Conservation (phyloP, 2,329 filamentous ascomycete genomes). For the Fusarium bactridioides region DNA sequence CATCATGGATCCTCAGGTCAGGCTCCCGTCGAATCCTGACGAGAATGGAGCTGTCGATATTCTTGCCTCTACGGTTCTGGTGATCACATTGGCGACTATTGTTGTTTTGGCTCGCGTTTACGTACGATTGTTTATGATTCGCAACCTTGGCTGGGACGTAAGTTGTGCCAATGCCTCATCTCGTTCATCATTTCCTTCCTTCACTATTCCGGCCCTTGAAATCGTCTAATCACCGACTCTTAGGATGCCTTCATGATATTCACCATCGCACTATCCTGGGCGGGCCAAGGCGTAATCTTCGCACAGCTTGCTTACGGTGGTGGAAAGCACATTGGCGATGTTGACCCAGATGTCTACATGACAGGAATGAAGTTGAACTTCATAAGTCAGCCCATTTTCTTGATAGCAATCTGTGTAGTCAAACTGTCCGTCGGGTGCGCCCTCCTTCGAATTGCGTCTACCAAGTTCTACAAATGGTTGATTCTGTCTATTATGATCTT, state of each 20-base stretch:
- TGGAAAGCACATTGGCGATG: slow-evolving; percentile 55
- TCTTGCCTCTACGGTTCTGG: slow-evolving; percentile 50
- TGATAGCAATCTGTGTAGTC: slow-evolving; percentile 51
- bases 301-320: slow-evolving; percentile 52
- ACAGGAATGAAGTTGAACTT: slow-evolving; percentile 54
- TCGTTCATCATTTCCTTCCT: background rate
- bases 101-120: slow-evolving; percentile 53
- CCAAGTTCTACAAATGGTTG: slow-evolving; percentile 46
- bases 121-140: slow-evolving; percentile 56
- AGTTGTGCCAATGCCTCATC: slow-evolving; percentile 1
- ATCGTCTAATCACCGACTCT: background rate
- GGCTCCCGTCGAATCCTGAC: slow-evolving; percentile 42
- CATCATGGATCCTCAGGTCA: slow-evolving; percentile 30
- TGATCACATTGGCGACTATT: slow-evolving; percentile 49
- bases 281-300: slow-evolving; percentile 51
- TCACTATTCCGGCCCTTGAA: background rate
- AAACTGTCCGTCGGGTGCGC: slow-evolving; percentile 54
- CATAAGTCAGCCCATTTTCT: slow-evolving; percentile 53
- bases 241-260: slow-evolving; percentile 45
- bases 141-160: slow-evolving; percentile 57
- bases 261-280: slow-evolving; percentile 45
- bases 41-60: slow-evolving; percentile 50
- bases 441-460: slow-evolving; percentile 51
- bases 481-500: slow-evolving; percentile 50
- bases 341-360: slow-evolving; percentile 46